Evolutionary conservation across 345 rosid species (phyloP).

Genomic region (Streptanthus diversifolius): DNA sequence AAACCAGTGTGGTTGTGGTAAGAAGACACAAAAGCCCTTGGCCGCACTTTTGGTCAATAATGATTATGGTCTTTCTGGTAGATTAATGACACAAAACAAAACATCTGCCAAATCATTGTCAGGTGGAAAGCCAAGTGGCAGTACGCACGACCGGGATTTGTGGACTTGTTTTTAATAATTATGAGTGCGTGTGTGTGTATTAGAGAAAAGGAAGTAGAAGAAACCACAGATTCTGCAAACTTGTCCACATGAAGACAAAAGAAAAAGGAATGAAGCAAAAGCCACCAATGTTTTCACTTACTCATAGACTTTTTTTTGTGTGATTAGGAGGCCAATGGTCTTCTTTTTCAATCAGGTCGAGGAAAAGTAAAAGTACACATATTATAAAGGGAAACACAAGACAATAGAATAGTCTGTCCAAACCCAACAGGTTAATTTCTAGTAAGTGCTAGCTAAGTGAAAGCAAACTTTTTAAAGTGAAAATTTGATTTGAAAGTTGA

Average conservation of each 20-base stretch:
- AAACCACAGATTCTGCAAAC: slow-evolving; percentile 15
- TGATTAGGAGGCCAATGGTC: not conserved
- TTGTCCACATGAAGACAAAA: slow-evolving; percentile 30
- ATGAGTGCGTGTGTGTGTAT: not conserved
- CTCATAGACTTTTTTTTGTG: not conserved
- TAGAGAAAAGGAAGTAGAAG: slow-evolving; percentile 4
- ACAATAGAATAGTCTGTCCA: not conserved
- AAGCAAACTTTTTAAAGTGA: not conserved
- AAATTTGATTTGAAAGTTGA: not conserved
- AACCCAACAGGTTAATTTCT: not conserved
- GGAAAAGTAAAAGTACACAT: not conserved
- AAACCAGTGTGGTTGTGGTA: not conserved
- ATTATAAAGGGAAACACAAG: not conserved
- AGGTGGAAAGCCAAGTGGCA: slow-evolving; percentile 37
- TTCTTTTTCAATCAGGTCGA: slow-evolving; percentile 5
- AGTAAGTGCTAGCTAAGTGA: not conserved
- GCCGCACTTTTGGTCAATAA: not conserved
- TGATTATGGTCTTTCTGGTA: slow-evolving; percentile 5
- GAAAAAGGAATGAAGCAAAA: slow-evolving; percentile 11
- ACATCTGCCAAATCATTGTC: slow-evolving; percentile 44
- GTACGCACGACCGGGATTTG: slow-evolving; percentile 20
- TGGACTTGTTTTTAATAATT: not conserved
- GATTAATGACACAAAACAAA: slow-evolving; percentile 15
- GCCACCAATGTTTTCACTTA: slow-evolving; percentile 14
- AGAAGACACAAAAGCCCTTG: not conserved